phyloP scores from a whole-genome alignment of 179 eudicot species.

The Actinidia arguta region DNA sequence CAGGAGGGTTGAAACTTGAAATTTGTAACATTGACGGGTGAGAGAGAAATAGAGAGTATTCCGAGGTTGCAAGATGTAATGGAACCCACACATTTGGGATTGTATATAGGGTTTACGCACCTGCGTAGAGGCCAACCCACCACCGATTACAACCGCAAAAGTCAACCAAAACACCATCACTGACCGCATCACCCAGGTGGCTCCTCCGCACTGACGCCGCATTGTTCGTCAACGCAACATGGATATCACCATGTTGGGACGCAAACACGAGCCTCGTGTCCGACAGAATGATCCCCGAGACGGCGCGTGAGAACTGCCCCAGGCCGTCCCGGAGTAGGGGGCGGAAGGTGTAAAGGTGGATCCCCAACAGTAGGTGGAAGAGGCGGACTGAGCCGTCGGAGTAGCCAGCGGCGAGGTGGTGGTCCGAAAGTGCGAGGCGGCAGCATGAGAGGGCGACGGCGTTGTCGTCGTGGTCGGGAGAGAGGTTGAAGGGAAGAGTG shows the following conservation, averaged over 20 bases:
- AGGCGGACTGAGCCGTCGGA: slow-evolving; percentile 81
- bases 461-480: slow-evolving; percentile 35
- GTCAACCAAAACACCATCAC: slow-evolving; percentile 85
- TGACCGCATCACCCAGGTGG: slow-evolving; percentile 72
- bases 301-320: slow-evolving; percentile 76
- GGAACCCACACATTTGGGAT: too few species aligned
- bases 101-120: slow-evolving; percentile 13
- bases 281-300: slow-evolving; percentile 69
- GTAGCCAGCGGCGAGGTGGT: slow-evolving; percentile 79
- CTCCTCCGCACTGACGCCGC: slow-evolving; percentile 48
- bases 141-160: slow-evolving; percentile 70
- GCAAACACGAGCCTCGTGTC: slow-evolving; percentile 61
- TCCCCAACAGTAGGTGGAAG: slow-evolving; percentile 57
- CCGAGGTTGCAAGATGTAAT: too few species aligned
- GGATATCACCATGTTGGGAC: slow-evolving; percentile 80
- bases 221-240: slow-evolving; percentile 40
- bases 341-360: slow-evolving; percentile 60
- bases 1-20: too few species aligned
- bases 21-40: too few species aligned
- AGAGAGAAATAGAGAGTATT: too few species aligned
- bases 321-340: slow-evolving; percentile 70
- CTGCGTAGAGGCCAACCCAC: slow-evolving; percentile 98
- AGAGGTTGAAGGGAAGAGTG: slow-evolving; percentile 47
- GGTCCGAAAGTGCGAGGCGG: slow-evolving; percentile 65
- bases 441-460: slow-evolving; percentile 57